Base-by-base conservation (phyloP, 768 basidiomycete genomes). In the Rhodotorula diobovata region DNA sequence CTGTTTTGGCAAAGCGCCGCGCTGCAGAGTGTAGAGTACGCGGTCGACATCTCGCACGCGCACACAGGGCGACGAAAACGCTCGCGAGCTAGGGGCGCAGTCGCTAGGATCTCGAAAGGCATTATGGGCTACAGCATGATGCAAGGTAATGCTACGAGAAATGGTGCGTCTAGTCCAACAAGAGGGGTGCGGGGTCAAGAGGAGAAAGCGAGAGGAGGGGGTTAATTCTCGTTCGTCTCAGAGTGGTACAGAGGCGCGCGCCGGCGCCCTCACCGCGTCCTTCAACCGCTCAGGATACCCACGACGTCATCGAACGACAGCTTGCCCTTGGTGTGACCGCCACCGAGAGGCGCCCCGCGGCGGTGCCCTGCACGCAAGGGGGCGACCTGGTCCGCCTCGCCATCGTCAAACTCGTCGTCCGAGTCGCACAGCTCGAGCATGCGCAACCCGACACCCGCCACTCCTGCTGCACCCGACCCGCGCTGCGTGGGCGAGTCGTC, bases 281-380 rank as follows among this genome's bases (percentile, higher is more conserved):
- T 8, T 25, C 23, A 50, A 6, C 23, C 54, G 21, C 34, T 35
- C 32, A 55, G 21, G 54, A 71, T 71, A 25, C 66, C 70, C 21
- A 67, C 65, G 7, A 71, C 70, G 20, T 71, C 70, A 8, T 71
- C 70, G 34, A 71, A 71, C 48, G 61, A 63, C n/a, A 71, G 39
- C 43, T 71, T 71, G 18, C 70, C 66, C 56, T 66, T 67, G 20
- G 55, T 56, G 46, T 71, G 70, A 6, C 66, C 66, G 23, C 35
- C 37, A 10, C 56, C 56, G 56, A 28, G 34, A 32, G 32, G 32
- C 34, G 54, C 35, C 32, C 12, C 32, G 18, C 32, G 54, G 18
- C 32, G 54, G 23, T 55, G 32, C 21, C 34, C 25, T 3, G 4
- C n/a, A 4, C 50, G 8, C 32, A 48, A 32, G 16, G 41, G 32